Conservation (phyloP, 305 asterid genomes). For the Caryopteris hybrid region DNA sequence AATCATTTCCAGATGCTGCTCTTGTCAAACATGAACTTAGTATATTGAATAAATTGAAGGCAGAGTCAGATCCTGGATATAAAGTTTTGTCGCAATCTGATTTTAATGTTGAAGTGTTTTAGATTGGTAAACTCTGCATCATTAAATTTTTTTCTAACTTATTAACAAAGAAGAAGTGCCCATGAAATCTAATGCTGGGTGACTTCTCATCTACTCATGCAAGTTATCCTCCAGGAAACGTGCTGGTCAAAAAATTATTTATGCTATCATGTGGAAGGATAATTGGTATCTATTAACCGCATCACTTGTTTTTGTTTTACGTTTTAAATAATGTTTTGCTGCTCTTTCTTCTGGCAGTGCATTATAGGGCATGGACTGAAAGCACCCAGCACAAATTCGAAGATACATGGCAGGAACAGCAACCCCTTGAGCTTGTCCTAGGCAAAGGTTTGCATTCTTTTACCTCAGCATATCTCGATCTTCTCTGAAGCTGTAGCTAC, state of each 20-base stretch:
- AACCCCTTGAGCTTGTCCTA: constrained; percentile 79
- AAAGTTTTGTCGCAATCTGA: background rate
- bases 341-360: constrained; percentile 44
- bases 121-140: background rate
- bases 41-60: background rate
- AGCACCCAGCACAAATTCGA: constrained; percentile 88
- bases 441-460: constrained; percentile 70
- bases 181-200: background rate
- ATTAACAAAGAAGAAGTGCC: background rate
- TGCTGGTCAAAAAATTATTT: background rate
- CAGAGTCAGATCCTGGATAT: background rate
- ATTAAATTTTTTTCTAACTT: no score
- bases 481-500: no score
- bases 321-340: background rate
- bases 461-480: constrained; percentile 5
- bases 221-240: constrained; percentile 8
- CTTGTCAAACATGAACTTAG: background rate
- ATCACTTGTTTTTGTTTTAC: background rate
- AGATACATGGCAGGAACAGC: constrained; percentile 96
- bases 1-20: background rate
- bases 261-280: background rate
- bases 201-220: background rate
- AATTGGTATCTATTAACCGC: background rate
- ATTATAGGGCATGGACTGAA: constrained; percentile 93
- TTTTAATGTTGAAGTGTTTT: background rate